phyloP scores from a whole-genome alignment of 2,329 filamentous ascomycete species.

The Tolypocladium nubicola region DNA sequence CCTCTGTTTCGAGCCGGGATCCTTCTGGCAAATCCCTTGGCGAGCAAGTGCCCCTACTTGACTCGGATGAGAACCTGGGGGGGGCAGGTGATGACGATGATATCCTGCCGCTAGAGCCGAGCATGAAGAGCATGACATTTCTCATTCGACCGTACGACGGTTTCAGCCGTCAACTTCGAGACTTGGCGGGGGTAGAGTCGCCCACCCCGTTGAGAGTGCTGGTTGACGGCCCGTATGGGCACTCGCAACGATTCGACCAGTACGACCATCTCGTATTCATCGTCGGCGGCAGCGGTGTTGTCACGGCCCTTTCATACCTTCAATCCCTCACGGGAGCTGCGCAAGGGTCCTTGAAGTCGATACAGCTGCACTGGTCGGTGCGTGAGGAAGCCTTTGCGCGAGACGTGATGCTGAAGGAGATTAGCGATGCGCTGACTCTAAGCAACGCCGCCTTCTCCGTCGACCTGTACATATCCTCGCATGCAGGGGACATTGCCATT shows the following conservation, averaged over 20 bases:
- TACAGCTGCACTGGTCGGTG: conserved; percentile 32
- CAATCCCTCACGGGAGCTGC: conserved; percentile 11
- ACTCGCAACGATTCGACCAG: conserved; percentile 23
- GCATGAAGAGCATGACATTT: conserved; percentile 14
- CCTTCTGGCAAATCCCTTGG: conserved; percentile 5
- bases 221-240: conserved; percentile 35
- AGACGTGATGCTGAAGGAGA: conserved; percentile 22
- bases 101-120: conserved; percentile 10
- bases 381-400: conserved; percentile 26
- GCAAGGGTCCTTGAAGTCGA: conserved; percentile 6
- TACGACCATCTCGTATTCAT: conserved; percentile 31
- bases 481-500: not conserved
- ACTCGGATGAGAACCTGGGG: not conserved
- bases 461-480: conserved; percentile 24
- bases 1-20: conserved; percentile 12
- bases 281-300: conserved; percentile 34
- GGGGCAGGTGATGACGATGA: not conserved
- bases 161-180: conserved; percentile 28
- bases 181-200: conserved; percentile 12
- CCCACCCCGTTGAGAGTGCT: conserved; percentile 20
- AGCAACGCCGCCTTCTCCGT: conserved; percentile 17
- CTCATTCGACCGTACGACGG: conserved; percentile 35
- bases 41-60: conserved; percentile 15
- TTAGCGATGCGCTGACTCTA: conserved; percentile 13
- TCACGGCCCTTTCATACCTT: conserved; percentile 29